Conservation (phyloP, 805 yeast species). For the Candida parachauliodes region DNA sequence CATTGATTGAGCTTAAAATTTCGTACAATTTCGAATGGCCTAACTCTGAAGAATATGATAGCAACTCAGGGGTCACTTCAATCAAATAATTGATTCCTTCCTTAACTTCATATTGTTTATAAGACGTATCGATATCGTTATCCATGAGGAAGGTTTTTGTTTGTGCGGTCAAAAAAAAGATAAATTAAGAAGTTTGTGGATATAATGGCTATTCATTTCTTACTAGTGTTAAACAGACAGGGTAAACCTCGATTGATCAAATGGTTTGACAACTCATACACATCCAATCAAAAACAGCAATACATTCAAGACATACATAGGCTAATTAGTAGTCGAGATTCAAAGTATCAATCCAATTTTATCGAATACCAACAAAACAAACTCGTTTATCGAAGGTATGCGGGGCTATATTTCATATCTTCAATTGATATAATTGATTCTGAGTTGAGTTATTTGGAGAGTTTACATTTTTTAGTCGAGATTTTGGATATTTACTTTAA, state of each 20-base stretch:
- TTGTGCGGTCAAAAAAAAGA: not conserved
- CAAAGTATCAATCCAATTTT: slow-evolving; percentile 76
- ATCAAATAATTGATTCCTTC: slow-evolving; percentile 65
- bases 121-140: slow-evolving; percentile 14
- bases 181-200: not conserved
- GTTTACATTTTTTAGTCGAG: slow-evolving; percentile 85
- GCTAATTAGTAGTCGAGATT: slow-evolving; percentile 77
- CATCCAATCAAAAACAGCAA: slow-evolving; percentile 27
- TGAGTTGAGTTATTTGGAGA: slow-evolving; percentile 78
- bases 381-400: slow-evolving; percentile 83
- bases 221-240: slow-evolving; percentile 83
- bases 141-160: not conserved
- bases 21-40: slow-evolving; percentile 44
- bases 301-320: slow-evolving; percentile 68
- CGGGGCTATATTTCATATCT: slow-evolving; percentile 85
- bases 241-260: slow-evolving; percentile 87
- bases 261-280: slow-evolving; percentile 52
- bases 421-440: slow-evolving; percentile 78
- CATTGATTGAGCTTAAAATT: slow-evolving; percentile 54
- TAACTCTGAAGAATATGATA: slow-evolving; percentile 33
- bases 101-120: slow-evolving; percentile 45
- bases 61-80: slow-evolving; percentile 52
- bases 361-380: slow-evolving; percentile 59
- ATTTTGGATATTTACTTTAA: slow-evolving; percentile 81
- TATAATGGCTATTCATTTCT: slow-evolving; percentile 72